Conservation (phyloP, 371 early-diverging fungal species). For the Entomophthora muscae region DNA sequence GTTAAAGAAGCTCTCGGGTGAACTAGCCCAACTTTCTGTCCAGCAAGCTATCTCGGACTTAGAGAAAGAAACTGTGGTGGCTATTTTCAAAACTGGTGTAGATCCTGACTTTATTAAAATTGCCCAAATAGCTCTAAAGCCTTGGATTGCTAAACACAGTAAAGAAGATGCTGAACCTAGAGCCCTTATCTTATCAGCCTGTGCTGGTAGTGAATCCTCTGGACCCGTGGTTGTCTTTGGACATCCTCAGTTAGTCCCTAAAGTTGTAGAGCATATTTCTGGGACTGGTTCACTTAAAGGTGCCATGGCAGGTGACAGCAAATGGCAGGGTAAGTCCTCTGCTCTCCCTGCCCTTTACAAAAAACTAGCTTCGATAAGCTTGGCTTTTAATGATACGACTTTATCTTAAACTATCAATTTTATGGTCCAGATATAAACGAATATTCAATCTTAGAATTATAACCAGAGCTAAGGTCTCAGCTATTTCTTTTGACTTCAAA, state of each 20-base stretch:
- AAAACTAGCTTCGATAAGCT: neutral
- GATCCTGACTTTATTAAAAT: neutral
- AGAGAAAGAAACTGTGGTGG: neutral
- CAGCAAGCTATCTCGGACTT: neutral
- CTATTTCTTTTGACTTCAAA: too few species aligned
- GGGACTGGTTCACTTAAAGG: neutral
- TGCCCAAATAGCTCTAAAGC: neutral
- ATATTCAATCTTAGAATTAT: too few species aligned
- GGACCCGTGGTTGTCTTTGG: constrained; percentile 5
- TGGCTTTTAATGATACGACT: too few species aligned
- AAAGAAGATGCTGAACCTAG: neutral
- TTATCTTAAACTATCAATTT: too few species aligned
- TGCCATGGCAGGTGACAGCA: neutral
- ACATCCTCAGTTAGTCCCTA: neutral
- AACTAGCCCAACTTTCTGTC: neutral
- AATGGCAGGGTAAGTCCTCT: constrained; percentile 14
- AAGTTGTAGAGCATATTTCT: constrained; percentile 6
- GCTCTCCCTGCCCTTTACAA: neutral
- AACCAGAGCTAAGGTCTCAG: too few species aligned
- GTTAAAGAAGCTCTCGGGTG: neutral
- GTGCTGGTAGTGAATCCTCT: neutral
- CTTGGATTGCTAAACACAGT: neutral
- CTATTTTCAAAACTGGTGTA: neutral
- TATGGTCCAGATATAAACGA: too few species aligned
- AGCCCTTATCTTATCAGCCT: neutral